Conservation (phyloP, 768 basidiomycete species). For the Boletus fagicola region DNA sequence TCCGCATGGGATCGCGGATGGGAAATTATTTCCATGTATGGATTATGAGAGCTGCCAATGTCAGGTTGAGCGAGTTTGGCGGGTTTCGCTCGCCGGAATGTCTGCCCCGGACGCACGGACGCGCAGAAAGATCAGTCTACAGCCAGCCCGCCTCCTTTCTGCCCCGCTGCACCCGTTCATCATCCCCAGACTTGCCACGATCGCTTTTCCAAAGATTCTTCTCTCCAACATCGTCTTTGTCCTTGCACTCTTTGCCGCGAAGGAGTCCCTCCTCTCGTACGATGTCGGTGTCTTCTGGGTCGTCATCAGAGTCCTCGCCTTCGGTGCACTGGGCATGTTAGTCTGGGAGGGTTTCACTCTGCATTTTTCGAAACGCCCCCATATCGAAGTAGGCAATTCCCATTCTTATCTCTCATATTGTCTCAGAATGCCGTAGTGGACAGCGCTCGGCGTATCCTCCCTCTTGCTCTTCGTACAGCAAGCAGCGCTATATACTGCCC, state of each 20-base stretch:
- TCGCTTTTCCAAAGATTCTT: slow-evolving; percentile 53
- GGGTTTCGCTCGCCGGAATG: slow-evolving; percentile 37
- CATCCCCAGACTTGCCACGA: slow-evolving; percentile 47
- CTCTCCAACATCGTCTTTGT: slow-evolving; percentile 65
- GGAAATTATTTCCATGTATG: slow-evolving; percentile 22
- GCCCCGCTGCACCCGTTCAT: slow-evolving; percentile 18
- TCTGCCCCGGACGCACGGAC: slow-evolving; percentile 66
- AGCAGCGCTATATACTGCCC: slow-evolving; percentile 61
- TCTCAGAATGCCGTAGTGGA: slow-evolving; percentile 50
- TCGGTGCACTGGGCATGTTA: slow-evolving; percentile 64
- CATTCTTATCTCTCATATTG: slow-evolving; percentile 2
- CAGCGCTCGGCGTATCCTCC: slow-evolving; percentile 65
- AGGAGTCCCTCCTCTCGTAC: slow-evolving; percentile 63
- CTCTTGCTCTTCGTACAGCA: slow-evolving; percentile 67
- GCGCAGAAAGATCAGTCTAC: slow-evolving; percentile 61
- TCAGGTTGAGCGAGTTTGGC: neutral
- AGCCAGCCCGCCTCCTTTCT: slow-evolving; percentile 52
- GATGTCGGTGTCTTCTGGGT: slow-evolving; percentile 78
- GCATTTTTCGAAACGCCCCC: slow-evolving; percentile 50
- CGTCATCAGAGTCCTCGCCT: slow-evolving; percentile 67
- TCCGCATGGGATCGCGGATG: slow-evolving; percentile 3
- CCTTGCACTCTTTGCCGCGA: slow-evolving; percentile 57
- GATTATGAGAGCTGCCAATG: neutral
- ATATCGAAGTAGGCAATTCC: slow-evolving; percentile 54
- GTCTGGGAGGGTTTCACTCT: slow-evolving; percentile 59